phyloP scores from a whole-genome alignment of 2,329 filamentous ascomycete species.

The Ophiobolus disseminans region DNA sequence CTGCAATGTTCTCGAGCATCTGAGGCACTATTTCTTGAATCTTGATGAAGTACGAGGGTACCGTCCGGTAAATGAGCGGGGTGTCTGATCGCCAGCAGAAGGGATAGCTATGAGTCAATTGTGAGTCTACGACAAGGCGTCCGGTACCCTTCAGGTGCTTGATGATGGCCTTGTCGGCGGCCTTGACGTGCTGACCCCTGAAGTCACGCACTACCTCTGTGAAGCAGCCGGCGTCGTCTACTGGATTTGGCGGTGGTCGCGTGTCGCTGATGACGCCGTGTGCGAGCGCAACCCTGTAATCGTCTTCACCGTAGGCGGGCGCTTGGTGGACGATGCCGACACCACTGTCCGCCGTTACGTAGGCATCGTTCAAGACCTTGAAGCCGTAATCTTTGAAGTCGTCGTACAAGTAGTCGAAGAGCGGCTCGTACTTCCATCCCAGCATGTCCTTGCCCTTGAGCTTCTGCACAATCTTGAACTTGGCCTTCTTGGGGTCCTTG shows the following conservation, averaged over 20 bases:
- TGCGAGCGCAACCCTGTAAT: slow-evolving; percentile 83
- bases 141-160: slow-evolving; percentile 81
- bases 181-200: slow-evolving; percentile 86
- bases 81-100: slow-evolving; percentile 97
- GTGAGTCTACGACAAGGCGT: slow-evolving; percentile 81
- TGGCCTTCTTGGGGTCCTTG: slow-evolving; percentile 95
- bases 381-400: slow-evolving; percentile 87
- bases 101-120: slow-evolving; percentile 89
- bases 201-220: slow-evolving; percentile 80
- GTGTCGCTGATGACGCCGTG: slow-evolving; percentile 78
- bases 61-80: slow-evolving; percentile 88
- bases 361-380: slow-evolving; percentile 80
- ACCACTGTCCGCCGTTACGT: slow-evolving; percentile 89
- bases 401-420: slow-evolving; percentile 89
- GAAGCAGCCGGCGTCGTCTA: slow-evolving; percentile 84
- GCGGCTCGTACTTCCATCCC: slow-evolving; percentile 86
- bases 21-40: slow-evolving; percentile 82
- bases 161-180: slow-evolving; percentile 91
- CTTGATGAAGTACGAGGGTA: slow-evolving; percentile 94
- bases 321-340: slow-evolving; percentile 94
- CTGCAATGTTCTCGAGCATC: slow-evolving; percentile 89
- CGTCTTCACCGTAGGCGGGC: slow-evolving; percentile 93
- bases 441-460: slow-evolving; percentile 84
- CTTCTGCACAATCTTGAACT: slow-evolving; percentile 82
- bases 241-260: slow-evolving; percentile 84